phyloP scores from a whole-genome alignment of 2,329 filamentous ascomycete genomes.

The Magnaporthiopsis poae region DNA sequence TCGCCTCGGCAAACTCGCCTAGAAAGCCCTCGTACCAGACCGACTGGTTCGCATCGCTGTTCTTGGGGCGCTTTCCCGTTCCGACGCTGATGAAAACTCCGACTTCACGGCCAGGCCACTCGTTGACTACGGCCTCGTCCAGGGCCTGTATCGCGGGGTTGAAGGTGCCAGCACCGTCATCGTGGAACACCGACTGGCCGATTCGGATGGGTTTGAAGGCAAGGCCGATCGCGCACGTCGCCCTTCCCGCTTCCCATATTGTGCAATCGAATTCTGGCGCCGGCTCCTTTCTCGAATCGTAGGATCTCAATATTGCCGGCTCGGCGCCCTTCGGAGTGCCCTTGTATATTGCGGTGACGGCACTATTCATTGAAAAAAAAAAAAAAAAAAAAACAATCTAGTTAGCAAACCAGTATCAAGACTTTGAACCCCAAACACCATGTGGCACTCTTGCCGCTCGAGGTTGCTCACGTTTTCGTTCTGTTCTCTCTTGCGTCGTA shows the following conservation, averaged over 20 bases:
- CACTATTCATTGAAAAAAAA: conserved; percentile 39
- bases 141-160: conserved; percentile 79
- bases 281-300: conserved; percentile 87
- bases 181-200: conserved; percentile 85
- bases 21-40: conserved; percentile 92
- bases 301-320: conserved; percentile 74
- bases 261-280: conserved; percentile 86
- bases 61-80: conserved; percentile 70
- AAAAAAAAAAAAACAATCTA: neutral
- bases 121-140: conserved; percentile 82
- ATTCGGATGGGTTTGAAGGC: conserved; percentile 95
- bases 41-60: conserved; percentile 58
- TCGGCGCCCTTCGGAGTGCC: conserved; percentile 60
- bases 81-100: conserved; percentile 88
- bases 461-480: conserved; percentile 68
- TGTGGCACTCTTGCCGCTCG: neutral
- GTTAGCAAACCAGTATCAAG: neutral
- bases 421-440: conserved; percentile 10
- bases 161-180: conserved; percentile 83
- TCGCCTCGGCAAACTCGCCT: conserved; percentile 84
- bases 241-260: conserved; percentile 92
- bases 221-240: conserved; percentile 81
- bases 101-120: conserved; percentile 89
- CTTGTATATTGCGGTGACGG: conserved; percentile 83
- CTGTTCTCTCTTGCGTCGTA: conserved; percentile 79